Conservation (phyloP, 2,329 filamentous ascomycete genomes). For the Apiospora aurea region DNA sequence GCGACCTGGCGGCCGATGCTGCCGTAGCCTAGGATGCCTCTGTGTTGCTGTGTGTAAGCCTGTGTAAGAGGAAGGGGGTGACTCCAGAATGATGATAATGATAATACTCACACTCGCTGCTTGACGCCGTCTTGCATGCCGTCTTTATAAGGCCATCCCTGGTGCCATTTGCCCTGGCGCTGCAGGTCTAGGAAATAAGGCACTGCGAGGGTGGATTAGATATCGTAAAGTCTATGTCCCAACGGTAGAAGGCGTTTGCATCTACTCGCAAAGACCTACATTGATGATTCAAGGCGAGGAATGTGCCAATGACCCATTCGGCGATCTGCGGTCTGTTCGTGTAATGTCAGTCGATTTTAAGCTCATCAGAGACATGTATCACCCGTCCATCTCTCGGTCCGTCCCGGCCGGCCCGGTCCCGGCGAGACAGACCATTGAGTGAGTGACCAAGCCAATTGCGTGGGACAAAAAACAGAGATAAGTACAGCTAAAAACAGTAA, state of each 20-base stretch:
- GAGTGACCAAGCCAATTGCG: not conserved
- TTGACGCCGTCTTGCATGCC: conserved; percentile 54
- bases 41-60: conserved; percentile 30
- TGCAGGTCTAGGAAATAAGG: conserved; percentile 22
- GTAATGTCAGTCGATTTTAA: not conserved
- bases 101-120: conserved; percentile 55
- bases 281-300: conserved; percentile 55
- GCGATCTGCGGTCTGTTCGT: conserved; percentile 59
- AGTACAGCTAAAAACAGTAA: not conserved
- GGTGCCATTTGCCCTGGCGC: conserved; percentile 48
- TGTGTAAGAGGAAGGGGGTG: too few relatives aligned
- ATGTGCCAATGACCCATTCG: conserved; percentile 63
- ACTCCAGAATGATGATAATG: not conserved
- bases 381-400: not conserved
- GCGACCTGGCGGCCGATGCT: conserved; percentile 54
- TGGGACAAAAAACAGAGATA: not conserved
- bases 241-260: not conserved
- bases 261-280: conserved; percentile 43
- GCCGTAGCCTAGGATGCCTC: conserved; percentile 53
- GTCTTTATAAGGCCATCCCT: conserved; percentile 38
- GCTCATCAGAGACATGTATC: not conserved
- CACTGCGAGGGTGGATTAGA: not conserved
- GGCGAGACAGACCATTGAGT: not conserved
- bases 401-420: not conserved
- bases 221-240: not conserved